phyloP scores from a whole-genome alignment of 805 yeast species.

The Myxozyma neotropica region DNA sequence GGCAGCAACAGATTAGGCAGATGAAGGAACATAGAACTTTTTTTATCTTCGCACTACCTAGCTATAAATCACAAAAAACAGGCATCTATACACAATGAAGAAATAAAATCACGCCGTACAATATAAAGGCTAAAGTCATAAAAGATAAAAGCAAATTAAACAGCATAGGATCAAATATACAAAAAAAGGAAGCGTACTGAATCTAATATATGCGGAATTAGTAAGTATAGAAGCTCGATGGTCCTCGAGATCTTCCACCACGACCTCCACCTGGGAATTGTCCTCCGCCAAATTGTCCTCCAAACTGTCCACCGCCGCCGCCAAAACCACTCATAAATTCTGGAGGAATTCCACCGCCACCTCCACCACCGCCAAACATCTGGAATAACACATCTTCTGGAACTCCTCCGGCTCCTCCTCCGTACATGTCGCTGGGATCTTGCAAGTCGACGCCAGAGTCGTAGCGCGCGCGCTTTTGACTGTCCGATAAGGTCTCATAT shows the following conservation, averaged over 20 bases:
- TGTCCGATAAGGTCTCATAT: constrained; percentile 81
- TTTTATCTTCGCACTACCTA: no score
- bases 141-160: background rate
- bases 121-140: background rate
- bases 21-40: background rate
- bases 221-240: constrained; percentile 29
- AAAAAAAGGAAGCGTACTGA: background rate
- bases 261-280: constrained; percentile 33
- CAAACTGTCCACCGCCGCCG: constrained; percentile 27
- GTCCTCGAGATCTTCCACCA: constrained; percentile 21
- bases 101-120: constrained; percentile 8
- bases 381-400: constrained; percentile 41
- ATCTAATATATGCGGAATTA: background rate
- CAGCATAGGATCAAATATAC: background rate
- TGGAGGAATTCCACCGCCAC: constrained; percentile 29
- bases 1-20: background rate
- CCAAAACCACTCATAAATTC: constrained; percentile 31
- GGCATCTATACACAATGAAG: background rate
- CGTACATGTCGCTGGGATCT: constrained; percentile 60
- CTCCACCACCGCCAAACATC: constrained; percentile 45
- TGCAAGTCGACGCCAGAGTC: constrained; percentile 82
- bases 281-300: constrained; percentile 27
- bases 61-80: background rate
- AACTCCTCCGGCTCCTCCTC: constrained; percentile 50
- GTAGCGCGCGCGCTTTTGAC: constrained; percentile 83